A percentile compares a stretch with the other conserved stretches of the same genome.
Conservation (phyloP, 2,329 filamentous ascomycete genomes). For the Phyllachora maydis region DNA sequence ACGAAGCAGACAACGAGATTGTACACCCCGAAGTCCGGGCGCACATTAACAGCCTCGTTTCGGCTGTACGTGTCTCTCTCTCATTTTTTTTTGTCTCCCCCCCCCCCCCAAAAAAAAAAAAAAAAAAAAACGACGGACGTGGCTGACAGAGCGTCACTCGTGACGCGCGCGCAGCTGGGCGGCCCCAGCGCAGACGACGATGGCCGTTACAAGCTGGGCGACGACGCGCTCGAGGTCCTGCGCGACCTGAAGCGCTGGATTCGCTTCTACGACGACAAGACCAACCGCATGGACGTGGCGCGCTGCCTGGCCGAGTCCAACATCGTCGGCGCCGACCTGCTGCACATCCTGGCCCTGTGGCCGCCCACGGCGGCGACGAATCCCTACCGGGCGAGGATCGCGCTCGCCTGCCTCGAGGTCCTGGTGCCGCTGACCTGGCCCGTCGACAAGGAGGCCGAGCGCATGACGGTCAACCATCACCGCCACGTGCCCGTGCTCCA, state of each 20-base stretch:
- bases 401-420: slow-evolving; percentile 73
- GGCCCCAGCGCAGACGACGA: slow-evolving; percentile 63
- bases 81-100: too few relatives aligned
- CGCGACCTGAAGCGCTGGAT: slow-evolving; percentile 93
- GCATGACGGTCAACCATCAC: slow-evolving; percentile 85
- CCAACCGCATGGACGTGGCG: slow-evolving; percentile 85
- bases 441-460: slow-evolving; percentile 54
- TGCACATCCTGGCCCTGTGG: slow-evolving; percentile 77
- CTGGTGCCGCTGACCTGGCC: slow-evolving; percentile 91
- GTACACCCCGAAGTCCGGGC: slow-evolving; percentile 87
- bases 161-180: slow-evolving; percentile 46
- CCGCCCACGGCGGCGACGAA: slow-evolving; percentile 51
- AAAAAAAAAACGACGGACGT: slow-evolving; percentile 2
- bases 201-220: slow-evolving; percentile 71
- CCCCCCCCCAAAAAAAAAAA: too few relatives aligned
- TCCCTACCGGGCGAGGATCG: slow-evolving; percentile 57
- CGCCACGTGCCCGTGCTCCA: slow-evolving; percentile 79
- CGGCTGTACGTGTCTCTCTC: slow-evolving; percentile 44
- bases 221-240: slow-evolving; percentile 78
- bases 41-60: slow-evolving; percentile 82
- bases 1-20: slow-evolving; percentile 30
- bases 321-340: slow-evolving; percentile 69
- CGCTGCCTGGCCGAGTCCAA: slow-evolving; percentile 84
- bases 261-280: slow-evolving; percentile 81
- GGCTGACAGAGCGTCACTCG: slow-evolving; percentile 5